Evolutionary conservation across 2,329 filamentous ascomycete species (phyloP).

Genomic region (Scleromitrula shiraiana): DNA sequence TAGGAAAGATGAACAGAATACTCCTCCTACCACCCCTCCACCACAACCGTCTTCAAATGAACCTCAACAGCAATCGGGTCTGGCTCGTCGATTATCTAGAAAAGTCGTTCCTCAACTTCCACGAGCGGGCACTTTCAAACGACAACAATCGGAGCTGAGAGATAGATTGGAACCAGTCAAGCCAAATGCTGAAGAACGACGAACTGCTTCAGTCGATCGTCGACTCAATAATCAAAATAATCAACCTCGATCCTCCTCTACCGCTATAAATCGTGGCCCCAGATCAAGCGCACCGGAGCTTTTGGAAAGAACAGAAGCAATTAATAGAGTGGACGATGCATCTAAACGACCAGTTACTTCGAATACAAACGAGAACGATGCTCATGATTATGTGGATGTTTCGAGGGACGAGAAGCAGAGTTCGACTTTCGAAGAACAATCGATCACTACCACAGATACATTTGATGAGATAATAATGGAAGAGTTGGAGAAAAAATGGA

Average conservation of each 20-base stretch:
- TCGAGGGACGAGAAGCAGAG: constrained; percentile 21
- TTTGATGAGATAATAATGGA: constrained; percentile 62
- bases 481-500: constrained; percentile 85
- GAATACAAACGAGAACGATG: constrained; percentile 15
- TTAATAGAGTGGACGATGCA: constrained; percentile 16
- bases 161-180: constrained; percentile 62
- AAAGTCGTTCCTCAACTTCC: constrained; percentile 73
- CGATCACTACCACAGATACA: constrained; percentile 26
- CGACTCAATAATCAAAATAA: constrained; percentile 23
- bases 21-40: constrained; percentile 13
- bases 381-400: constrained; percentile 24
- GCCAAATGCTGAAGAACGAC: constrained; percentile 56
- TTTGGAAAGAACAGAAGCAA: constrained; percentile 18
- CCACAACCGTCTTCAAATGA: too few species aligned
- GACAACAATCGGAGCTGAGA: constrained; percentile 74
- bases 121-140: constrained; percentile 68
- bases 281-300: constrained; percentile 28
- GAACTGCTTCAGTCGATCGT: constrained; percentile 60
- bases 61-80: constrained; percentile 18
- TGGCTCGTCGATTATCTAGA: constrained; percentile 31
- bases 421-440: constrained; percentile 22
- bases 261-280: constrained; percentile 14
- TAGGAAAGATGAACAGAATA: constrained; percentile 19
- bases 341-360: constrained; percentile 9
- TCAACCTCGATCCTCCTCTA: constrained; percentile 20